phyloP scores from a whole-genome alignment of 352 stramenopile genomes.

The Globisporangium polare region DNA sequence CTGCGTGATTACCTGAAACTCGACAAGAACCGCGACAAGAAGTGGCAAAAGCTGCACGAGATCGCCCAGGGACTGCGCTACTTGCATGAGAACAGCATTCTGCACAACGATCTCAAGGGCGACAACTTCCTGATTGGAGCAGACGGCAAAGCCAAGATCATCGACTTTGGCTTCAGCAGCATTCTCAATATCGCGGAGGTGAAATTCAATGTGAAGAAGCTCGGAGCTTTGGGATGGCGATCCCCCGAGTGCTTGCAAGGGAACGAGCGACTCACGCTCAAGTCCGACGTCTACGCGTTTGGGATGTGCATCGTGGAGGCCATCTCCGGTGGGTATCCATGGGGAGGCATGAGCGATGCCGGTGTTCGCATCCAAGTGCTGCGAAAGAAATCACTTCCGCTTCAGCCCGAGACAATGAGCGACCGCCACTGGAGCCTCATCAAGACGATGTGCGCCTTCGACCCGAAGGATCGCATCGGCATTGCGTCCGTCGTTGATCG shows the following conservation, averaged over 20 bases:
- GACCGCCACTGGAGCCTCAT: constrained; percentile 9
- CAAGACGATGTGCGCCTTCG: constrained; percentile 6
- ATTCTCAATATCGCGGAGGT: constrained; percentile 2
- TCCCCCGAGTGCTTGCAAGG: constrained; percentile 5
- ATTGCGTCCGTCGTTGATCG: background rate
- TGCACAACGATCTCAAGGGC: constrained; percentile 15
- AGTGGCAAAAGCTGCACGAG: constrained; percentile 15
- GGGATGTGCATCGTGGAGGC: constrained; percentile 20
- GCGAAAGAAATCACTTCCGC: background rate
- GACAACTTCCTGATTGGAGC: constrained; percentile 11
- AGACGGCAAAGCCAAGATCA: constrained; percentile 8
- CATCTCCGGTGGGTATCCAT: constrained; percentile 1
- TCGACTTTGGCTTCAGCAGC: constrained; percentile 14
- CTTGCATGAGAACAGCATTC: constrained; percentile 7
- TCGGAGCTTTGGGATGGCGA: background rate
- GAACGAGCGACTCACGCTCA: background rate
- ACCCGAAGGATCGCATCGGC: constrained; percentile 1
- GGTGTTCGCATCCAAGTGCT: background rate
- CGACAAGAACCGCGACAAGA: background rate
- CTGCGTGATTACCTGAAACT: background rate
- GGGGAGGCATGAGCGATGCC: background rate
- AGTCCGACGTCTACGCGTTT: constrained; percentile 17
- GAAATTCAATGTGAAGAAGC: background rate
- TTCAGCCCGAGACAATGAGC: background rate
- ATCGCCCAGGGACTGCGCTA: constrained; percentile 7